These are phyloP conservation scores for Trypanosoma vivax DNA, from an alignment of 208 protist species.

Conservation along the genomic window DNA sequence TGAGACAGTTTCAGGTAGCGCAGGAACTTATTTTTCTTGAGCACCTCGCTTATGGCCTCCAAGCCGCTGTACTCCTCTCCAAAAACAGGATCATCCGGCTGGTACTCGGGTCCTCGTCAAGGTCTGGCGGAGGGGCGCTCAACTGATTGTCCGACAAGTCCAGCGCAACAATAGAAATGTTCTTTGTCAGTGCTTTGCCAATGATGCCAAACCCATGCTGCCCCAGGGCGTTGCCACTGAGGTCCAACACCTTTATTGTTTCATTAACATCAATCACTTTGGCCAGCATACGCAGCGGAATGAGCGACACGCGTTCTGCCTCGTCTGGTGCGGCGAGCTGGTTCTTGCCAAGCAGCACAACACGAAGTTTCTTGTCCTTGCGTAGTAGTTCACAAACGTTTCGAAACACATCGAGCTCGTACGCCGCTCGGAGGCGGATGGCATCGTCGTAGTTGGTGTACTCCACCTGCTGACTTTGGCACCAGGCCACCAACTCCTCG, in stretches of 20 bases:
- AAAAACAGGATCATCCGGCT: conserved; percentile 74
- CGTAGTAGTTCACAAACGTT: conserved; percentile 55
- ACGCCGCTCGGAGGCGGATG: conserved; percentile 37
- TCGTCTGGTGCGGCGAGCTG: conserved; percentile 25
- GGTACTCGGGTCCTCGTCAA: conserved; percentile 70
- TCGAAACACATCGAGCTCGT: conserved; percentile 59
- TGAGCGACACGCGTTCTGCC: conserved; percentile 31
- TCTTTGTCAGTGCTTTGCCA: conserved; percentile 80
- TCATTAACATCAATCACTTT: conserved; percentile 71
- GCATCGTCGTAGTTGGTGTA: conserved; percentile 53
- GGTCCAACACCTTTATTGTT: conserved; percentile 67
- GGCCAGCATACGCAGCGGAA: conserved; percentile 46
- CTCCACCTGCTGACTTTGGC: conserved; percentile 39
- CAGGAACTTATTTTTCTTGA: conserved; percentile 90
- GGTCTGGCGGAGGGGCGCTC: conserved; percentile 30
- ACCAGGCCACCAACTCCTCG: conserved; percentile 47
- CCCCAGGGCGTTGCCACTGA: conserved; percentile 68
- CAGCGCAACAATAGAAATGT: conserved; percentile 60
- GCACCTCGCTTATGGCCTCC: conserved; percentile 75
- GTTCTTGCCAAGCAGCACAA: conserved; percentile 44
- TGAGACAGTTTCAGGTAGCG: conserved; percentile 54
- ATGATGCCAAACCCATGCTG: conserved; percentile 76
- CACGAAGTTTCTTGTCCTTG: conserved; percentile 32
- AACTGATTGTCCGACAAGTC: conserved; percentile 73
- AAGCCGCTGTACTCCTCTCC: conserved; percentile 67